Evolutionary conservation across 371 early-diverging fungal species (phyloP).

Genomic region (Furculomyces boomerangus): DNA sequence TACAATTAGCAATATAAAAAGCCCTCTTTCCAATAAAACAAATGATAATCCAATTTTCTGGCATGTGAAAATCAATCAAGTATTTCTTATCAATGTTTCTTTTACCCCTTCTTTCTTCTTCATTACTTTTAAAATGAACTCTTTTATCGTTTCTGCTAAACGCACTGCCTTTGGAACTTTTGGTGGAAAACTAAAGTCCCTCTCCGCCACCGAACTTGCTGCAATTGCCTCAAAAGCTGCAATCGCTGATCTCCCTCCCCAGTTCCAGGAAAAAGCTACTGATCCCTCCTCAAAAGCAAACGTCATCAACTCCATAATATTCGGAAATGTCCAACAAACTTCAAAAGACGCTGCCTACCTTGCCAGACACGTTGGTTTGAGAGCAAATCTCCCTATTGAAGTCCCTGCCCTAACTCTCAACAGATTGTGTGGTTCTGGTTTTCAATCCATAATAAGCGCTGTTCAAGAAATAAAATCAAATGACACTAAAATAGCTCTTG

Average conservation of each 20-base stretch:
- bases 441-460: slow-evolving; percentile 83
- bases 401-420: slow-evolving; percentile 81
- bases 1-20: too few relatives aligned
- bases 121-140: slow-evolving; percentile 11
- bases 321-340: slow-evolving; percentile 89
- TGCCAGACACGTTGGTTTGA: slow-evolving; percentile 83
- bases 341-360: slow-evolving; percentile 68
- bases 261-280: slow-evolving; percentile 17
- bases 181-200: slow-evolving; percentile 62
- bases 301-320: slow-evolving; percentile 74
- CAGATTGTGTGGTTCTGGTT: slow-evolving; percentile 90
- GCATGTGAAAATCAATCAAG: background rate
- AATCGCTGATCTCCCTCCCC: slow-evolving; percentile 41
- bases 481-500: slow-evolving; percentile 68
- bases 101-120: background rate
- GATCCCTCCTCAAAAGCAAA: slow-evolving; percentile 1
- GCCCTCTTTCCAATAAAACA: too few relatives aligned
- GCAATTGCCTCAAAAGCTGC: slow-evolving; percentile 84
- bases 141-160: slow-evolving; percentile 43
- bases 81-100: background rate
- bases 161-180: slow-evolving; percentile 68
- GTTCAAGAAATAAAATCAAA: slow-evolving; percentile 75
- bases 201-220: slow-evolving; percentile 82
- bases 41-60: too few relatives aligned
- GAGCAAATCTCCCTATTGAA: slow-evolving; percentile 59